phyloP scores from a whole-genome alignment of 495 filamentous ascomycete species.

The Trichoderma orchidacearum region DNA sequence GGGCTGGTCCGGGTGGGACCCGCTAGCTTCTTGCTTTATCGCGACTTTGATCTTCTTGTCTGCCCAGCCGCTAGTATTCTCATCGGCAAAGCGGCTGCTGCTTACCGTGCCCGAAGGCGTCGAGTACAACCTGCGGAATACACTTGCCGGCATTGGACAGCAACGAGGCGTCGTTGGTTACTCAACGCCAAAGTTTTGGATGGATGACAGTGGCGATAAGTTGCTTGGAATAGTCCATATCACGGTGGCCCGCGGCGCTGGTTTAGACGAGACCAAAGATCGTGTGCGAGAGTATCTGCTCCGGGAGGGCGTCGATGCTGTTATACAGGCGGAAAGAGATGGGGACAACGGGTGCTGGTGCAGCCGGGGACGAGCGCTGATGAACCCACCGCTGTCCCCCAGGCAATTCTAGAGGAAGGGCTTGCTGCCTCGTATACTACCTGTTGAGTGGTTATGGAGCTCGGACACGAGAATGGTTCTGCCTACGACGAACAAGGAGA shows the following conservation, averaged over 20 bases:
- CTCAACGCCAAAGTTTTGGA: constrained; percentile 84
- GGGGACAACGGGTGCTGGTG: constrained; percentile 75
- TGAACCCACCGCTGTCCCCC: neutral
- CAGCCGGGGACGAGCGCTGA: constrained; percentile 13
- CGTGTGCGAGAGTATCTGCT: constrained; percentile 45
- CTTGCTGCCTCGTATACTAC: neutral
- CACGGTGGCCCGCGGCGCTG: constrained; percentile 51
- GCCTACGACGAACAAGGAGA: neutral
- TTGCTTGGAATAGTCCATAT: constrained; percentile 73
- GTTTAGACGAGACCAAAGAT: constrained; percentile 65
- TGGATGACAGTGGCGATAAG: constrained; percentile 50
- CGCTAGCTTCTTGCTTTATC: constrained; percentile 85
- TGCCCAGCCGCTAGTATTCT: constrained; percentile 75
- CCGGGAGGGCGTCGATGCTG: constrained; percentile 52
- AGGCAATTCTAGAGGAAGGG: neutral
- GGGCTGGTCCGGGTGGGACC: constrained; percentile 91
- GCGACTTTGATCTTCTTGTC: constrained; percentile 84
- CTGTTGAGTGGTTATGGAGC: neutral
- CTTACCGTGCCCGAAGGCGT: constrained; percentile 73
- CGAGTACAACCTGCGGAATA: constrained; percentile 80
- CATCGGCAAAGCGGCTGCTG: constrained; percentile 66
- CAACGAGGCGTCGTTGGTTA: constrained; percentile 78
- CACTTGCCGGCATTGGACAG: constrained; percentile 68
- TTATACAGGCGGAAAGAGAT: constrained; percentile 63
- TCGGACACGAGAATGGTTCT: neutral